phyloP scores from a whole-genome alignment of 257 asterid species.

The Gentiana straminea region DNA sequence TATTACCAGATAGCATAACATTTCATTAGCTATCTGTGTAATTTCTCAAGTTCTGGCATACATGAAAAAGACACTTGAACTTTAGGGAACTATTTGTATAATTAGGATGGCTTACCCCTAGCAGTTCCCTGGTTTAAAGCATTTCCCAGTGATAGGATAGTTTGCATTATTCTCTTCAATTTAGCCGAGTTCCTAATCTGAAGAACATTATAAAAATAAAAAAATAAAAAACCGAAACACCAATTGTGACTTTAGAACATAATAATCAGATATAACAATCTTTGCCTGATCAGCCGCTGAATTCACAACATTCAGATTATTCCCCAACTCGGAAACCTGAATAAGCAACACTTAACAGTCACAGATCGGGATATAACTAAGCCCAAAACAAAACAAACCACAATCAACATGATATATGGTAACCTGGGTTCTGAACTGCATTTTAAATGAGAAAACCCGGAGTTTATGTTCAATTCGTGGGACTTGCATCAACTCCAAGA shows the following conservation, averaged over 20 bases:
- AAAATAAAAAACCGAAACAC: conserved; percentile 12
- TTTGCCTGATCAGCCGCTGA: conserved; percentile 89
- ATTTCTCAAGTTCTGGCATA: too few species aligned
- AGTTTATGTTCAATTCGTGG: conserved; percentile 80
- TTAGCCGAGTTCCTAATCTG: conserved; percentile 85
- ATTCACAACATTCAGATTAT: conserved; percentile 55
- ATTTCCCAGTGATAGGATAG: conserved; percentile 88
- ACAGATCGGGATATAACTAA: neutral
- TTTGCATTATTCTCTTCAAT: conserved; percentile 88
- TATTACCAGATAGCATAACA: too few species aligned
- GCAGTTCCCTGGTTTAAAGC: conserved; percentile 98
- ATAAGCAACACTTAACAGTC: conserved; percentile 10
- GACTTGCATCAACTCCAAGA: conserved; percentile 92
- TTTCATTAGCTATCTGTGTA: too few species aligned
- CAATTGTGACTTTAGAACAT: conserved; percentile 5
- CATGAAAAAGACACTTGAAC: too few species aligned
- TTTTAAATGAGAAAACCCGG: conserved; percentile 82
- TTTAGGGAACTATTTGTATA: too few species aligned
- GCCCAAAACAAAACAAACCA: conserved; percentile 9
- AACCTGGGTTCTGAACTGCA: conserved; percentile 80
- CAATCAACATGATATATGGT: conserved; percentile 16
- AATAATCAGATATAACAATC: conserved; percentile 13
- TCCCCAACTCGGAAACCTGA: conserved; percentile 83
- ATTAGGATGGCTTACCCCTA: conserved; percentile 43
- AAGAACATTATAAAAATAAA: conserved; percentile 18